Conservation (phyloP, 495 filamentous ascomycete species). For the Cladorrhinum samala region DNA sequence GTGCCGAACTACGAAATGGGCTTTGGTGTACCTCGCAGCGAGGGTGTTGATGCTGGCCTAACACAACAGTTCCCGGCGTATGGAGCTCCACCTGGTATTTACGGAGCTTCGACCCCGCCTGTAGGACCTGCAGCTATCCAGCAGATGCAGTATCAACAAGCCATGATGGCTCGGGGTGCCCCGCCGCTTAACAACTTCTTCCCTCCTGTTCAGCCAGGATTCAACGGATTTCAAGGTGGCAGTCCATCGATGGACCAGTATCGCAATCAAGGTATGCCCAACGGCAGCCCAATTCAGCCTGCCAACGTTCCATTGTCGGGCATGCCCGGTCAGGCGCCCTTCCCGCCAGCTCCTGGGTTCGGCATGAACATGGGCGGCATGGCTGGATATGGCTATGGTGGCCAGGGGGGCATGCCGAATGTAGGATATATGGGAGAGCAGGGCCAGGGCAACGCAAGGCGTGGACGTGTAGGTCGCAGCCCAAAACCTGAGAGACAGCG, state of each 20-base stretch:
- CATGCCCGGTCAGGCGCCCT: conserved; percentile 28
- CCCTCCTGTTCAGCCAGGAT: conserved; percentile 43
- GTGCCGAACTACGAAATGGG: conserved; percentile 40
- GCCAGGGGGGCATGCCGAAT: conserved; percentile 31
- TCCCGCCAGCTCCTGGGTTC: conserved; percentile 44
- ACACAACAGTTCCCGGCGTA: conserved; percentile 48
- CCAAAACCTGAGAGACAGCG: conserved; percentile 23
- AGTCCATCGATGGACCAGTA: conserved; percentile 46
- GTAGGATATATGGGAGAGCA: conserved; percentile 45
- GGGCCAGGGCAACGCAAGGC: conserved; percentile 43
- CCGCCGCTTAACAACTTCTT: conserved; percentile 49
- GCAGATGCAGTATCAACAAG: conserved; percentile 56
- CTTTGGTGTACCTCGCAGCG: conserved; percentile 48
- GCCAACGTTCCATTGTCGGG: conserved; percentile 24
- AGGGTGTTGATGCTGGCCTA: conserved; percentile 51
- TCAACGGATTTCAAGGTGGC: conserved; percentile 38
- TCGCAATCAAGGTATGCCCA: conserved; percentile 36
- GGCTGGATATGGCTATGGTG: conserved; percentile 40
- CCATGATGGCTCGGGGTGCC: conserved; percentile 45
- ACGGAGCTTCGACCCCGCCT: conserved; percentile 40
- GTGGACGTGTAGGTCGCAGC: conserved; percentile 47
- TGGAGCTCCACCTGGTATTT: conserved; percentile 46
- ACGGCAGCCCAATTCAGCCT: conserved; percentile 43
- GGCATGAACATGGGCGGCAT: conserved; percentile 41
- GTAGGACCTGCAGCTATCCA: conserved; percentile 45